Evolutionary conservation across 371 early-diverging fungal genomes (phyloP).

Genomic region (Syncephalastrum contaminatum): DNA sequence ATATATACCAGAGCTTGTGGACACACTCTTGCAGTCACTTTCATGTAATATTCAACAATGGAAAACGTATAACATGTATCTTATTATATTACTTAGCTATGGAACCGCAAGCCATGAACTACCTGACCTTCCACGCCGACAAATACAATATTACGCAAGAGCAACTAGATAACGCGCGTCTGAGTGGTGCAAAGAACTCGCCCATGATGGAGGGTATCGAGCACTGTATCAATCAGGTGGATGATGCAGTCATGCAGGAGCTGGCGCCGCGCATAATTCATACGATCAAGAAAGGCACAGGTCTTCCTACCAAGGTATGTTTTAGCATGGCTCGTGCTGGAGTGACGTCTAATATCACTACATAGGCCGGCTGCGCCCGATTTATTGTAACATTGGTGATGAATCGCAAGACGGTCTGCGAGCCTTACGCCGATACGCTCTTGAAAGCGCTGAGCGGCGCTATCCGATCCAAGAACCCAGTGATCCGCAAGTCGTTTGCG

Average conservation of each 20-base stretch:
- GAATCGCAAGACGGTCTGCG: slow-evolving; percentile 58
- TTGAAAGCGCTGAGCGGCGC: slow-evolving; percentile 78
- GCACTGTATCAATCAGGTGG: slow-evolving; percentile 73
- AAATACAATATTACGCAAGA: slow-evolving; percentile 86
- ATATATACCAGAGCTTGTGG: slow-evolving; percentile 71
- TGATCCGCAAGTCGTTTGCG: slow-evolving; percentile 83
- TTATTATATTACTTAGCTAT: slow-evolving; percentile 21
- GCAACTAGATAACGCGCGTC: slow-evolving; percentile 77
- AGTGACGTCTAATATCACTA: slow-evolving; percentile 16
- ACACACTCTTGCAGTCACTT: slow-evolving; percentile 78
- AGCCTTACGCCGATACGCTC: slow-evolving; percentile 62
- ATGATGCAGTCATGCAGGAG: slow-evolving; percentile 61
- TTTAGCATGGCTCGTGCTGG: slow-evolving; percentile 30
- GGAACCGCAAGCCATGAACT: slow-evolving; percentile 70
- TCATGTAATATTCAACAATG: slow-evolving; percentile 48
- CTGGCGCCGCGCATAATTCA: slow-evolving; percentile 67
- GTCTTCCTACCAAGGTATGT: slow-evolving; percentile 85
- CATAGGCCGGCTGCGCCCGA: slow-evolving; percentile 84
- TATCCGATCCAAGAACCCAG: slow-evolving; percentile 74
- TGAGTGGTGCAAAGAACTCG: slow-evolving; percentile 69
- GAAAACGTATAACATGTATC: neutral
- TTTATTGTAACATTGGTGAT: slow-evolving; percentile 77
- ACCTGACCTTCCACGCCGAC: slow-evolving; percentile 89
- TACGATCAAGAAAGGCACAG: slow-evolving; percentile 82
- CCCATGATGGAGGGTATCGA: slow-evolving; percentile 89